Percentiles rank a stretch among this genome's conserved stretches.
These are phyloP conservation scores for Candida xyloterini DNA, from an alignment of 805 yeast species.

Conservation along the genomic window DNA sequence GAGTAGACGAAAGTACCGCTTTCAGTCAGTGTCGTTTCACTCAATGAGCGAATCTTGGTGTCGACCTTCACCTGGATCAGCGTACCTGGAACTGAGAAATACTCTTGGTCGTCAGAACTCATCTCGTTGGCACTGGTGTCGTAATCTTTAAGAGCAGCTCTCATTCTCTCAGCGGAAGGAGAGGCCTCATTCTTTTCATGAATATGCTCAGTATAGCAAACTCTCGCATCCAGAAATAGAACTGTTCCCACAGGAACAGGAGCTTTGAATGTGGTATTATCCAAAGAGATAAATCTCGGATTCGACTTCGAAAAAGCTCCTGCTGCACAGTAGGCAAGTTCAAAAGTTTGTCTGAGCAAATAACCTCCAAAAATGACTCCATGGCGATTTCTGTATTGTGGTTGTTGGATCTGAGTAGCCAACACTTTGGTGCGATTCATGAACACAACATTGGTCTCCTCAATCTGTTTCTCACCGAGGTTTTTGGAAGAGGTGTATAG, in stretches of 20 bases:
- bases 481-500: constrained; percentile 60
- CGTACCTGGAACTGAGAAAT: constrained; percentile 76
- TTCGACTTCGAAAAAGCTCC: constrained; percentile 83
- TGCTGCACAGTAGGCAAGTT: constrained; percentile 88
- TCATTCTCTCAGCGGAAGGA: constrained; percentile 24
- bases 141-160: constrained; percentile 40
- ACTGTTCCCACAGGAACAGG: constrained; percentile 97
- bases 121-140: constrained; percentile 57
- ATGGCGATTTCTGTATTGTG: constrained; percentile 93
- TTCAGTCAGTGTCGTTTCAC: constrained; percentile 51
- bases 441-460: constrained; percentile 52
- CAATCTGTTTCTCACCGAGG: constrained; percentile 32
- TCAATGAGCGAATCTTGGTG: constrained; percentile 66
- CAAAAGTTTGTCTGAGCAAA: constrained; percentile 86
- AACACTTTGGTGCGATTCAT: constrained; percentile 71
- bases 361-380: constrained; percentile 96
- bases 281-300: constrained; percentile 87
- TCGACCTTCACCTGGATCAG: constrained; percentile 87
- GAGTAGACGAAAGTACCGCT: constrained; percentile 89
- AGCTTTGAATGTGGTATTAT: constrained; percentile 85
- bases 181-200: constrained; percentile 36
- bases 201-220: constrained; percentile 82
- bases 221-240: constrained; percentile 73
- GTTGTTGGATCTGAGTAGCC: constrained; percentile 90
- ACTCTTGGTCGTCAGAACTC: constrained; percentile 50